Conservation (phyloP, 2,329 filamentous ascomycete genomes). For the Sclerotinia nivalis region DNA sequence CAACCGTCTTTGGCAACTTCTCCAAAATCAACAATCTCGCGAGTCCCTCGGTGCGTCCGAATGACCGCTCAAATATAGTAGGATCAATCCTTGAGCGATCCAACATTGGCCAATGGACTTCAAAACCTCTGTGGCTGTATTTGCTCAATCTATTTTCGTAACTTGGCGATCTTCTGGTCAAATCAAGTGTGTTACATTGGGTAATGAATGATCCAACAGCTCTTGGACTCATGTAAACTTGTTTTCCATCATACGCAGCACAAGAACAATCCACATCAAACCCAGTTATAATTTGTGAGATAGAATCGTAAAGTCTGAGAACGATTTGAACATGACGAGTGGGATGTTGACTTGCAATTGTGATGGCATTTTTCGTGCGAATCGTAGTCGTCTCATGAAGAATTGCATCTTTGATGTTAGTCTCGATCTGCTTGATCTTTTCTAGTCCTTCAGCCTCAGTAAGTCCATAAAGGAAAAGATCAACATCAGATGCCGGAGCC, state of each 20-base stretch:
- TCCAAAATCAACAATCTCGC: slow-evolving; percentile 79
- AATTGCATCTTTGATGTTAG: slow-evolving; percentile 71
- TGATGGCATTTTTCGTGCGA: slow-evolving; percentile 83
- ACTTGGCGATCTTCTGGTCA: slow-evolving; percentile 76
- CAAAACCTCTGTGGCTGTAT: slow-evolving; percentile 81
- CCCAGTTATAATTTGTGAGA: slow-evolving; percentile 82
- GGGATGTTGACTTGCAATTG: slow-evolving; percentile 81
- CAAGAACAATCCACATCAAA: slow-evolving; percentile 88
- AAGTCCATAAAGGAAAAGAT: slow-evolving; percentile 81
- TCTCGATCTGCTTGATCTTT: slow-evolving; percentile 83
- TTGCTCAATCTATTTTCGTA: slow-evolving; percentile 88
- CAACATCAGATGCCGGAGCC: slow-evolving; percentile 82
- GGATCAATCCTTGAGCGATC: slow-evolving; percentile 78
- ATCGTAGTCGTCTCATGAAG: slow-evolving; percentile 82
- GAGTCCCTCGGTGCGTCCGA: slow-evolving; percentile 72
- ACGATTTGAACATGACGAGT: slow-evolving; percentile 83
- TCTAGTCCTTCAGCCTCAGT: slow-evolving; percentile 74
- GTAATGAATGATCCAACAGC: slow-evolving; percentile 78
- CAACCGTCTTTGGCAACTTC: slow-evolving; percentile 64
- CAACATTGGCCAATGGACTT: slow-evolving; percentile 75
- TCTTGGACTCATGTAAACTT: slow-evolving; percentile 77
- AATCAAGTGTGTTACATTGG: slow-evolving; percentile 77
- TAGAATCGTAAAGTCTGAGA: slow-evolving; percentile 77
- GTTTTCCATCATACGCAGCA: slow-evolving; percentile 75
- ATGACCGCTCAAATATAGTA: slow-evolving; percentile 83